A percentile compares a stretch with the other conserved stretches of the same genome.
These are phyloP conservation scores for Neofusicoccum ribis DNA, from an alignment of 2,329 filamentous ascomycete genomes.

Conservation along the genomic window DNA sequence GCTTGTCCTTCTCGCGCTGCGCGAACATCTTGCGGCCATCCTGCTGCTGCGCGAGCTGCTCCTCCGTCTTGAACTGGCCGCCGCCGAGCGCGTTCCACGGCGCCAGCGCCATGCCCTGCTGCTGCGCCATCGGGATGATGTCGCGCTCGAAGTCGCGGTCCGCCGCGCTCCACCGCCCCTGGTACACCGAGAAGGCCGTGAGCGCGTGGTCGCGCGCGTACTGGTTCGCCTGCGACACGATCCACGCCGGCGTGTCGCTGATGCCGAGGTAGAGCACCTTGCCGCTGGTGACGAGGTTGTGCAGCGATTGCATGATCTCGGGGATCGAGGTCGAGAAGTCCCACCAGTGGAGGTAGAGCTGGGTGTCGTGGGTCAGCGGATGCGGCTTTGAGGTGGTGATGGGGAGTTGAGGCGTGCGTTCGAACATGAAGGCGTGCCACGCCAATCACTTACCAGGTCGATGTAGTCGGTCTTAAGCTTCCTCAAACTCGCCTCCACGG, in stretches of 20 bases:
- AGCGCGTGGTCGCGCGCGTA: constrained; percentile 44
- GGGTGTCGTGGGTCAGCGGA: too few species aligned
- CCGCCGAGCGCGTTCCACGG: constrained; percentile 57
- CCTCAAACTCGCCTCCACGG: constrained; percentile 40
- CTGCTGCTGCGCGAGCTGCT: constrained; percentile 35
- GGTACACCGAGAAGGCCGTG: constrained; percentile 42
- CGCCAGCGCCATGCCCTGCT: constrained; percentile 45
- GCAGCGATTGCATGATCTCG: constrained; percentile 47
- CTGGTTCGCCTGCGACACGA: constrained; percentile 31
- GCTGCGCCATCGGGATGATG: constrained; percentile 46
- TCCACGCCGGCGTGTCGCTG: constrained; percentile 46
- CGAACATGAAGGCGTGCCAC: background rate
- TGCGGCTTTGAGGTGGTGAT: too few species aligned
- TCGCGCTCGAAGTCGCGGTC: constrained; percentile 48
- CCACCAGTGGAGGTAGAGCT: constrained; percentile 36
- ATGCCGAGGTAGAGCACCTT: constrained; percentile 49
- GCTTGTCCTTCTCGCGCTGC: constrained; percentile 50
- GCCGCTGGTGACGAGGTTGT: constrained; percentile 41
- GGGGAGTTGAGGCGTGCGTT: too few species aligned
- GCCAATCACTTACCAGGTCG: constrained; percentile 43
- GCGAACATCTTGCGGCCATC: constrained; percentile 43
- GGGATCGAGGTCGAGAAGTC: constrained; percentile 45
- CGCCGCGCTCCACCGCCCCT: constrained; percentile 45
- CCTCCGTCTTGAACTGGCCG: constrained; percentile 44
- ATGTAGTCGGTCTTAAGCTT: constrained; percentile 69